Base-by-base conservation (phyloP, 257 asterid species). In the Scutellaria baicalensis region DNA sequence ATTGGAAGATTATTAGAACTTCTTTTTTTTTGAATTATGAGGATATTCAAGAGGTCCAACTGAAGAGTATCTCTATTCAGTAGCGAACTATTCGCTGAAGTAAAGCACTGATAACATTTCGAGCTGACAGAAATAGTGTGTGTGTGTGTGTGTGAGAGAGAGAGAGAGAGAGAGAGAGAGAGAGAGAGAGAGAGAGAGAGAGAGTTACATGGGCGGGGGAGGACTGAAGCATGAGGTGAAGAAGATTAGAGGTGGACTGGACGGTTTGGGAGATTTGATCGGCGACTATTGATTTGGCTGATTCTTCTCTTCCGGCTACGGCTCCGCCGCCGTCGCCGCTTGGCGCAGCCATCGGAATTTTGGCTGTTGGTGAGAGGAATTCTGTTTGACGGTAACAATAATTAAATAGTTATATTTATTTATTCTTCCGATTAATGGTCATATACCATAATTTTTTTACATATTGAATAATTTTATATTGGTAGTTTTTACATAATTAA, bases 151-250 rank as follows among this genome's bases (percentile, higher is more conserved):
- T 44, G 55, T 12, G 52, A 13, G 47, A n/a, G n/a, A n/a, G n/a
- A n/a, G n/a, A n/a, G n/a, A n/a, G n/a, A n/a, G n/a, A n/a, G n/a
- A n/a, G n/a, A n/a, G n/a, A n/a, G n/a, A n/a, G n/a, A 11, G 27
- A 12, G 59, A 12, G 61, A 1, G 51, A 17, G 60, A 16, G 57
- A 57, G 52, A 49, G 65, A 16, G 75, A 43, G 75, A 71, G 71
- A 59, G 63, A n/a, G 61, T 21, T 42, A 77, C 97, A 70, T 85
- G 95, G 18, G 97, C 80, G 21, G 93, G 89, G 54, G 97, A 91
- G 43, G 96, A 84, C 9, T 89, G 89, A 50, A 86, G 91, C 97
- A 91, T 91, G 85, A 91, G 97, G 56, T 83, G 97, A 31, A 91
- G 88, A 69, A 91, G 97, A 80, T 91, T 91, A 71, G 97, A 91